Evolutionary conservation across 1,284 basidiomycete genomes (phyloP).

Genomic region (Thecaphora frezii): DNA sequence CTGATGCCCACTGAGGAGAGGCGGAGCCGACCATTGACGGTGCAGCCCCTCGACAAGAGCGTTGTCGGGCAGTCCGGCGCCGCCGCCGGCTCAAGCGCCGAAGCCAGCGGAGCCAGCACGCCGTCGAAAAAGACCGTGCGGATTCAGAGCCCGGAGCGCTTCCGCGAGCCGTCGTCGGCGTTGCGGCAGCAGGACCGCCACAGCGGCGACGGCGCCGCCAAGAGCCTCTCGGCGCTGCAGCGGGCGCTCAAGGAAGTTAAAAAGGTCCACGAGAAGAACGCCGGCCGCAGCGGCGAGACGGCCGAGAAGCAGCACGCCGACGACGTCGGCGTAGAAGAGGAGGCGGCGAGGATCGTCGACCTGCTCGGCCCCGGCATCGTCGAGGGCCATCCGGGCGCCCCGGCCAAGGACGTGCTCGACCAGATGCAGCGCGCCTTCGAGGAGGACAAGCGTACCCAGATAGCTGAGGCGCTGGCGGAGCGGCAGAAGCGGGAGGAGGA

Average conservation of each 20-base stretch:
- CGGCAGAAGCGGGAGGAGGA: constrained; percentile 18
- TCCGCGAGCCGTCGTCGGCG: constrained; percentile 11
- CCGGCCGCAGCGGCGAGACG: constrained; percentile 5
- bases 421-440: constrained; percentile 36
- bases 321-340: constrained; percentile 49
- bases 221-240: constrained; percentile 21
- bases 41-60: background rate
- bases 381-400: constrained; percentile 45
- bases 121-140: constrained; percentile 34
- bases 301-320: constrained; percentile 41
- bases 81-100: constrained; percentile 11
- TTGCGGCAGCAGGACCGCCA: background rate
- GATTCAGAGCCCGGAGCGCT: constrained; percentile 31
- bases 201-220: background rate
- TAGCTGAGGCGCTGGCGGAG: constrained; percentile 20
- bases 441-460: constrained; percentile 16
- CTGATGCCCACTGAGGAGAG: constrained; percentile 5
- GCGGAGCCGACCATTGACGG: background rate
- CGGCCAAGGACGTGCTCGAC: constrained; percentile 17
- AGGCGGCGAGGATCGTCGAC: constrained; percentile 50
- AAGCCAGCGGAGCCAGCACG: constrained; percentile 29
- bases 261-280: constrained; percentile 28
- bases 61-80: background rate
- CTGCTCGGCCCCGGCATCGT: constrained; percentile 50
- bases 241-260: constrained; percentile 21